Base-by-base conservation (phyloP, 257 asterid genomes). In the Fraxinus pennsylvanica region DNA sequence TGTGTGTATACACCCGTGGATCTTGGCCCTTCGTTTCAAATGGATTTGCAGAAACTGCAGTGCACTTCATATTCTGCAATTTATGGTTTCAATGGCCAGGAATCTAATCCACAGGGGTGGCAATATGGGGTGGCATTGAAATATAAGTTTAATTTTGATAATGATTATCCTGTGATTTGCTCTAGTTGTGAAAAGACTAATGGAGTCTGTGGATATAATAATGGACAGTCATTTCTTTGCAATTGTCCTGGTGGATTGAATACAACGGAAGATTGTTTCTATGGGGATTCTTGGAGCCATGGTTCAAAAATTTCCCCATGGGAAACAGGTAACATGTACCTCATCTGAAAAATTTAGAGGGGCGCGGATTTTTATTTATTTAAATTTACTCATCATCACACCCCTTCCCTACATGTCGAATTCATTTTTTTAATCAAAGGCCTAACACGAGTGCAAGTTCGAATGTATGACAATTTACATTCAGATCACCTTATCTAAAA, bases 1-100 rank as follows among this genome's bases (percentile, higher is more conserved):
- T 94, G 97, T 17, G 94, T 92, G 36, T 94, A 92, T 79, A 78
- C 96, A 17, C 97, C 97, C 0, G 97, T 94, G 25, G 91, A 94
- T 74, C 97, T 94, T 14, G 98, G 98, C 36, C 98, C 97, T 0
- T 75, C 96, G 0, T 94, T 91, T 17, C 91, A 91, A 17, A 88
- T 94, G 96, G 89, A 94, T 81, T 83, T 92, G 86, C 74, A 74
- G 78, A 91, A 92, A 74, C 74, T 92, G 75, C 86, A 86, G 15
- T 94, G 97, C 79, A 0, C 72, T 8, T 86, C 97, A 9, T 92
- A 94, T 65, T 92, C 98, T 0, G 94, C 96, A 0, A 21, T 94
- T 77, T 86, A 85, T 27, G 93, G 94, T 8, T 90, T 86, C 78
- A 86, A 84, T 71, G 87, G 86, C 14, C 90, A 85, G 78, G 90